Conservation (phyloP, 768 basidiomycete genomes). For the Mycena capillaripes region DNA sequence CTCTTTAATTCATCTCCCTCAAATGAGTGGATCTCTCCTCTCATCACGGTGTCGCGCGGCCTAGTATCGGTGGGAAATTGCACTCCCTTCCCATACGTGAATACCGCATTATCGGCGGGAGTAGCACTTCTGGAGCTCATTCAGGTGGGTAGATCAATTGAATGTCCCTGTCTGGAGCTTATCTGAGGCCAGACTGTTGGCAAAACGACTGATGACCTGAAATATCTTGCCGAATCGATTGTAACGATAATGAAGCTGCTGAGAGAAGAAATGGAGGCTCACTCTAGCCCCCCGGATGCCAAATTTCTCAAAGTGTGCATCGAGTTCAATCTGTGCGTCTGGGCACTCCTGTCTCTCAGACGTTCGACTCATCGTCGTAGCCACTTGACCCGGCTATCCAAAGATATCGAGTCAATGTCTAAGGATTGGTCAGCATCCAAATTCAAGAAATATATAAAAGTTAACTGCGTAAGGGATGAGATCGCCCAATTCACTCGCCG, state of each 20-base stretch:
- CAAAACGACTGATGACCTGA: background rate
- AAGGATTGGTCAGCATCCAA: slow-evolving; percentile 7
- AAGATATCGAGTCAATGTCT: background rate
- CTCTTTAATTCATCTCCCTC: too few species aligned
- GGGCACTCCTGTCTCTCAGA: too few species aligned
- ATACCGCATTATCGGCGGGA: background rate
- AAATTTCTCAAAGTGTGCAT: background rate
- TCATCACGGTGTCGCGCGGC: too few species aligned
- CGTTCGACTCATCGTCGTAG: background rate
- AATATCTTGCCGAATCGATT: background rate
- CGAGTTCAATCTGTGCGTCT: background rate
- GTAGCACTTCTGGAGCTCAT: background rate
- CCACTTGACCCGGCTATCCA: background rate
- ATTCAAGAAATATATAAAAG: slow-evolving; percentile 17
- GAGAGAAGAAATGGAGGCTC: background rate
- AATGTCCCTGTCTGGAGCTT: too few species aligned
- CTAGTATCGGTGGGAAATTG: background rate
- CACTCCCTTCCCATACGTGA: background rate
- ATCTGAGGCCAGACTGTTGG: background rate
- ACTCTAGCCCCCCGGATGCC: background rate
- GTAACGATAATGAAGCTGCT: background rate
- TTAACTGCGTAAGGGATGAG: background rate
- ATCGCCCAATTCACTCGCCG: background rate
- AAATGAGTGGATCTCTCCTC: too few species aligned
- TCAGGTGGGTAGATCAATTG: background rate